Base-by-base conservation (phyloP, 2,329 filamentous ascomycete species). In the Salinomyces thailandicus region DNA sequence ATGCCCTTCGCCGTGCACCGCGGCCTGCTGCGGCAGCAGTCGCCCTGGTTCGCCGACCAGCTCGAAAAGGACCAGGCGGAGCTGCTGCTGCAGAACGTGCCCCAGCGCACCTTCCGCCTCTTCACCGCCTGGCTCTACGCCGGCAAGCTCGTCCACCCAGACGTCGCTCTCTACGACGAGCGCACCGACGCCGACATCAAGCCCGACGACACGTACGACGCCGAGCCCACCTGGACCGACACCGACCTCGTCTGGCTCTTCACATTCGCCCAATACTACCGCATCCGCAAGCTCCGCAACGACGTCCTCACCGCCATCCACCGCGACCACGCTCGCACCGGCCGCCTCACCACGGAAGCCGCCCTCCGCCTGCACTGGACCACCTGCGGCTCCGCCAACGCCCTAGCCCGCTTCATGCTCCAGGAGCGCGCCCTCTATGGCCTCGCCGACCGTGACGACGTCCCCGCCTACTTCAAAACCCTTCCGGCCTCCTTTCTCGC, bases 91-190 rank as follows among this genome's bases (percentile, higher is more conserved):
- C 11, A 30, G 27, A n/a, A 30, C 15, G 27, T 30, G 3, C 27
- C 27, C 11, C 11, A 30, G 11, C 27, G 27, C 8, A 30, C 27
- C 27, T 30, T 30, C 27, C 32, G 32, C 9, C 18, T 34, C 18
- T 34, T 34, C 32, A 4, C 16, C 2, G 32, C 20, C 18, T 34
- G 32, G 32, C 32, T 34, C 7, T 34, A 34, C 14, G 15, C 32
- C n/a, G 32, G 32, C 14, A 20, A 22, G 32, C 19, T 34, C 1
- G 19, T 26, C n/a, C 32, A 27, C n/a, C 19, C 18, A 11, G 32
- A 34, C 16, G 13, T 16, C 11, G 32, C 18, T 2, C 20, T 27
- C 15, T 18, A 34, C 3, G 12, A 20, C 12, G 15, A 22, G 4
- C 12, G n/a, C 11, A 14, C 11, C 11, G 5, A 20, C 14, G 18